A percentile compares a stretch with the other conserved stretches of the same genome.
These are phyloP conservation scores for Luzula sylvatica DNA, from an alignment of 176 grass and related monocot genomes.

Conservation along the genomic window DNA sequence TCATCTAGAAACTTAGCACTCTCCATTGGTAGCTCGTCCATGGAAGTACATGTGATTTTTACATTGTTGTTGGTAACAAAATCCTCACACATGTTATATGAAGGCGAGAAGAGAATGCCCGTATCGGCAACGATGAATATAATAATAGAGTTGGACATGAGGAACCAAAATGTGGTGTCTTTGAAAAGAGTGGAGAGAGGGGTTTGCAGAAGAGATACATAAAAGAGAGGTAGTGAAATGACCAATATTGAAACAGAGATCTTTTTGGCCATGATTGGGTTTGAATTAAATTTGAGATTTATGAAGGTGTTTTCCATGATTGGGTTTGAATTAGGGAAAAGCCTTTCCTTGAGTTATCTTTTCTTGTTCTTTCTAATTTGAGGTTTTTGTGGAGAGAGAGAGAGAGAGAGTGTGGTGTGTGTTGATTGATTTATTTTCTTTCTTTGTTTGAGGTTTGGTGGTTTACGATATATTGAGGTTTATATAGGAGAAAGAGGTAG, in stretches of 20 bases:
- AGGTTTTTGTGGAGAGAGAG: not conserved
- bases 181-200: constrained; percentile 57
- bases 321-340: constrained; percentile 6
- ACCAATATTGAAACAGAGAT: constrained; percentile 82
- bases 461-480: not conserved
- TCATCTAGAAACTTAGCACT: constrained; percentile 8
- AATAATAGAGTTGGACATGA: constrained; percentile 96
- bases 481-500: constrained; percentile 17
- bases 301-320: constrained; percentile 10
- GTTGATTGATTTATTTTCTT: too few relatives aligned
- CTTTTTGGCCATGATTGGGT: constrained; percentile 23
- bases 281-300: not conserved
- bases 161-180: constrained; percentile 99
- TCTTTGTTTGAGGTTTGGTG: not conserved
- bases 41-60: not conserved
- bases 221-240: constrained; percentile 64
- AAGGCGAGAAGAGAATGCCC: constrained; percentile 40
- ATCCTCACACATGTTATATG: constrained; percentile 1
- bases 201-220: constrained; percentile 75
- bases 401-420: too few relatives aligned
- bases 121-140: constrained; percentile 75
- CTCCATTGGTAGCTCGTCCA: not conserved
- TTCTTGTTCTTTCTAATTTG: constrained; percentile 4
- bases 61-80: not conserved
- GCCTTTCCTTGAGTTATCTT: not conserved